Conservation (phyloP, 805 yeast species). For the Pichia eremophila region DNA sequence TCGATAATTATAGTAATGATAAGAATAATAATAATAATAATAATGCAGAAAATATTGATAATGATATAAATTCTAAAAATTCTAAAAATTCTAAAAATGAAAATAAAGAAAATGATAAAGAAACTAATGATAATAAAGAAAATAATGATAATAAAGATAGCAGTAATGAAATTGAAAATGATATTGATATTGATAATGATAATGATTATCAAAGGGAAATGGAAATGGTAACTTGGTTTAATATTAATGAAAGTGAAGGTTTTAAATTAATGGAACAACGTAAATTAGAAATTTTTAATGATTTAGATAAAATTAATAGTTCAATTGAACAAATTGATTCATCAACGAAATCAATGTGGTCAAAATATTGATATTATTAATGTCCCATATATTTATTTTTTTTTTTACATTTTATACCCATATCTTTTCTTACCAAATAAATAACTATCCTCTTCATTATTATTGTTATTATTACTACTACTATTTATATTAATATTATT, state of each 20-base stretch:
- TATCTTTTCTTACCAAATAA: not conserved
- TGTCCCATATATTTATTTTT: not conserved
- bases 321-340: constrained; percentile 40
- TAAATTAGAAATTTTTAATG: constrained; percentile 38
- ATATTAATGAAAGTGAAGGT: constrained; percentile 32
- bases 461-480: no score
- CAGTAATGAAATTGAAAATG: not conserved
- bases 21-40: not conserved
- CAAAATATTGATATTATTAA: constrained; percentile 1
- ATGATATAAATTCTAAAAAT: not conserved
- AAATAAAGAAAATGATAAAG: not conserved
- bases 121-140: not conserved
- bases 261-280: constrained; percentile 42
- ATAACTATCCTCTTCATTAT: no score
- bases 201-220: not conserved
- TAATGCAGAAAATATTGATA: not conserved
- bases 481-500: no score
- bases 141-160: not conserved
- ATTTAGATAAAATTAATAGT: constrained; percentile 44
- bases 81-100: not conserved
- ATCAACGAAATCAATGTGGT: constrained; percentile 36
- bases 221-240: constrained; percentile 7
- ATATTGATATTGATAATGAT: not conserved
- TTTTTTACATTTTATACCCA: not conserved
- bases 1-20: not conserved